Base-by-base conservation (phyloP, 139 green algal species). In the Chlorella vulgaris region DNA sequence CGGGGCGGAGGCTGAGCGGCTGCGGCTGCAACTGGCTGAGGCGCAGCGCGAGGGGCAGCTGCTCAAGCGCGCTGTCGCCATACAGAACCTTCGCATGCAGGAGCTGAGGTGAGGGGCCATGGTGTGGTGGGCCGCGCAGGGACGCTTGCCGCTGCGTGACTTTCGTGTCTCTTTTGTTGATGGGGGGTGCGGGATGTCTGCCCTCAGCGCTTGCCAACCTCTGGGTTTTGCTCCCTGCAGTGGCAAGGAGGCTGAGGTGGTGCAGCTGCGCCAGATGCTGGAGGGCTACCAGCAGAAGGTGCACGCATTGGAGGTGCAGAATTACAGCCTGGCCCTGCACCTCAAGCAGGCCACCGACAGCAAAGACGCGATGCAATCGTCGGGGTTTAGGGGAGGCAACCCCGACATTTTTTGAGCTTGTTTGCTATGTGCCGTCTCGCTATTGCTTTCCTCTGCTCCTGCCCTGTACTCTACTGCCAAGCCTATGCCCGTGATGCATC, bases 11-110 rank as follows among this genome's bases (percentile, higher is more conserved):
- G 40, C 51, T 0, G 62, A 66, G 31, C 60, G 38, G 67, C 33
- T 74, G 4, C 61, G 43, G 40, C 43, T 31, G 22, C 74, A 89
- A 80, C 62, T 91, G 84, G 38, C 75, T 83, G 81, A 93, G 66
- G 76, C 81, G 68, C 61, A 75, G 65, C 66, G 81, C 2, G 91
- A 94, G 36, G 92, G 95, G 68, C 69, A 69, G 6, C 91, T 97
- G 55, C 82, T 97, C 10, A 97, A 97, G 85, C 89, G 92, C 13
- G 93, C 93, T 13, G 93, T 97, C 29, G 86, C 91, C 78, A 95
- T 97, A 7, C 93, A 97, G 84, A 92, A 94, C 38, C 36, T 75
- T 15, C 88, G 89, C 39, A 75, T 96, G 69, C 90, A 94, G 81
- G 87, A 86, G 50, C 33, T 81, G 35, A 68, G 50, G 50, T 76